A percentile compares a stretch with the other conserved stretches of the same genome.
phyloP scores from a whole-genome alignment of 495 filamentous ascomycete genomes.

The Annulohypoxylon stygium region DNA sequence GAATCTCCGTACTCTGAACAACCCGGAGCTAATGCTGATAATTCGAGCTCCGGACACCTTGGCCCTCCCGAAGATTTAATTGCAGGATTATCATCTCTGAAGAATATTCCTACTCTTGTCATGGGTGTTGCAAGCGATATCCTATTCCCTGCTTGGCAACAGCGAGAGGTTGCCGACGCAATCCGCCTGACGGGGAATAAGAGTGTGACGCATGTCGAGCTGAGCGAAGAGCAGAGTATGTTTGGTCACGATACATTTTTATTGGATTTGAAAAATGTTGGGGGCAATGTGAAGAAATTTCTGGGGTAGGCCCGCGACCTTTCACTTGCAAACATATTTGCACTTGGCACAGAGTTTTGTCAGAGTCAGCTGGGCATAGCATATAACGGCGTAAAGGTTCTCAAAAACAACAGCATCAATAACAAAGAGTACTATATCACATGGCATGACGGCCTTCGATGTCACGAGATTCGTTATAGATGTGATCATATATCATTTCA shows the following conservation, averaged over 20 bases:
- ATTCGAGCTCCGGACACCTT: conserved; percentile 41
- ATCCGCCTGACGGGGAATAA: conserved; percentile 80
- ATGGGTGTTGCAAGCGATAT: conserved; percentile 97
- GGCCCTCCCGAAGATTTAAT: conserved; percentile 82
- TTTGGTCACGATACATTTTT: conserved; percentile 99
- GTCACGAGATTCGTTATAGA: neutral
- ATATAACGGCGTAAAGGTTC: conserved; percentile 16
- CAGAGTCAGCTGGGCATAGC: neutral
- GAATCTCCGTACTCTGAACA: conserved; percentile 86
- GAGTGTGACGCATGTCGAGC: conserved; percentile 85
- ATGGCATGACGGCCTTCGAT: neutral
- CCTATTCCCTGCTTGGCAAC: conserved; percentile 98
- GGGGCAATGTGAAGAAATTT: conserved; percentile 83
- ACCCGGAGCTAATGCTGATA: conserved; percentile 54
- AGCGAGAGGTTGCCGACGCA: conserved; percentile 91
- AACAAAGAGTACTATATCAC: neutral
- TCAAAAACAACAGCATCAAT: conserved; percentile 1
- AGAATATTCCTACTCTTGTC: conserved; percentile 82
- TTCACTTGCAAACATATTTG: neutral
- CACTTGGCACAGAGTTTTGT: neutral
- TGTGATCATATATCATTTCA: neutral
- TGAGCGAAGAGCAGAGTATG: conserved; percentile 90
- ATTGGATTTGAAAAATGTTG: conserved; percentile 91
- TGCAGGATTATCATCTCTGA: conserved; percentile 75
- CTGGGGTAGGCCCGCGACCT: conserved; percentile 61